These are phyloP conservation scores for Colletotrichum neosansevieriae DNA, from an alignment of 2,329 filamentous ascomycete genomes.

Conservation along the genomic window DNA sequence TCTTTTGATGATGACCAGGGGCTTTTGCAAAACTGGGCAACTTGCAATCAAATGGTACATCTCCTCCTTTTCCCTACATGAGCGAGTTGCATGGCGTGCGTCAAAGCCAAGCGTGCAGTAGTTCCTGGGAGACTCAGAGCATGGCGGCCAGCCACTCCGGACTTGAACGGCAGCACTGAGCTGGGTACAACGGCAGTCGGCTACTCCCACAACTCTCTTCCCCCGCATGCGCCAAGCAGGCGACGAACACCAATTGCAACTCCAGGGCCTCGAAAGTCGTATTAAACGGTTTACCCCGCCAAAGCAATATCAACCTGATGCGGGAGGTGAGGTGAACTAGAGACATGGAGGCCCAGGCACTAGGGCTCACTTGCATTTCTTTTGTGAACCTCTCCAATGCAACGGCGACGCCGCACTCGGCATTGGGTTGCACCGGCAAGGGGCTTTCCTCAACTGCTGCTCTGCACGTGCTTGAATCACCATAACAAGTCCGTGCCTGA, in stretches of 20 bases:
- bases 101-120: slow-evolving; percentile 14
- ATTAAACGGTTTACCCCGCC: neutral
- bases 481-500: slow-evolving; percentile 13
- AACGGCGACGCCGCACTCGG: slow-evolving; percentile 22
- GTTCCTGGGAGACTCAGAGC: neutral
- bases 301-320: neutral
- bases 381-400: slow-evolving; percentile 11
- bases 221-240: neutral
- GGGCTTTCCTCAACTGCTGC: slow-evolving; percentile 10
- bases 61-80: slow-evolving; percentile 12
- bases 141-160: neutral
- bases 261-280: neutral
- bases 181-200: neutral
- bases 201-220: too few relatives aligned
- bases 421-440: slow-evolving; percentile 23
- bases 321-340: neutral
- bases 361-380: slow-evolving; percentile 5
- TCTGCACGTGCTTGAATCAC: slow-evolving; percentile 32
- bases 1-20: neutral
- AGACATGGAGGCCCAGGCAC: slow-evolving; percentile 7
- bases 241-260: slow-evolving; percentile 1
- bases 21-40: neutral
- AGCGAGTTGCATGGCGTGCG: slow-evolving; percentile 8
- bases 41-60: neutral
- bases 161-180: neutral